Percentiles rank a stretch among this genome's conserved stretches.
Evolutionary conservation across 306 rosid species (phyloP).

Genomic region (Vigna trinervia): DNA sequence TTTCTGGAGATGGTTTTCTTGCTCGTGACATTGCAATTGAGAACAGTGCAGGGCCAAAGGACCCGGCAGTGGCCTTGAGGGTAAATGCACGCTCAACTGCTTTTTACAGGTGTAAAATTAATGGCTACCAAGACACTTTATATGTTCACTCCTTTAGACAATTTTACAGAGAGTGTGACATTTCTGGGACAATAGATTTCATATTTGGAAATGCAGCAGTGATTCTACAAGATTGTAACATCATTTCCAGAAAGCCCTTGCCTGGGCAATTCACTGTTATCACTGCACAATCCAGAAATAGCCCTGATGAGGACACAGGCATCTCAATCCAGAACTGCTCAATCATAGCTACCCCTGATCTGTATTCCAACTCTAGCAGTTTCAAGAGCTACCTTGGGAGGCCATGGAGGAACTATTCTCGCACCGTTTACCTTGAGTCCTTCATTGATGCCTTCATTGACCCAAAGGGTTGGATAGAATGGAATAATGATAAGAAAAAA

Average conservation of each 20-base stretch:
- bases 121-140: slow-evolving; percentile 74
- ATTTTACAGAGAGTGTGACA: slow-evolving; percentile 83
- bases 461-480: slow-evolving; percentile 66
- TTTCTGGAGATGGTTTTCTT: slow-evolving; percentile 80
- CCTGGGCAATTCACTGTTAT: slow-evolving; percentile 64
- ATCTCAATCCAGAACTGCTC: slow-evolving; percentile 74
- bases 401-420: slow-evolving; percentile 71
- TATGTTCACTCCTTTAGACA: slow-evolving; percentile 82
- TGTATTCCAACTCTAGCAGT: slow-evolving; percentile 1
- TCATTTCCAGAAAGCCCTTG: slow-evolving; percentile 63
- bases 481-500: slow-evolving; percentile 52
- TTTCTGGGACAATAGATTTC: slow-evolving; percentile 78
- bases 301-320: slow-evolving; percentile 63
- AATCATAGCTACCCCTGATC: slow-evolving; percentile 48
- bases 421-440: slow-evolving; percentile 60
- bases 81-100: slow-evolving; percentile 76
- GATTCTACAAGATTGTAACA: slow-evolving; percentile 66
- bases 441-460: slow-evolving; percentile 69
- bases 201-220: slow-evolving; percentile 85
- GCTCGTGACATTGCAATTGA: slow-evolving; percentile 71
- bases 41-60: slow-evolving; percentile 75
- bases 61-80: slow-evolving; percentile 79
- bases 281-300: slow-evolving; percentile 73
- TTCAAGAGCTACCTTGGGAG: slow-evolving; percentile 74
- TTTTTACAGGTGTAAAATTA: slow-evolving; percentile 61